phyloP scores from a whole-genome alignment of 345 rosid genomes.

The Salix brachista region DNA sequence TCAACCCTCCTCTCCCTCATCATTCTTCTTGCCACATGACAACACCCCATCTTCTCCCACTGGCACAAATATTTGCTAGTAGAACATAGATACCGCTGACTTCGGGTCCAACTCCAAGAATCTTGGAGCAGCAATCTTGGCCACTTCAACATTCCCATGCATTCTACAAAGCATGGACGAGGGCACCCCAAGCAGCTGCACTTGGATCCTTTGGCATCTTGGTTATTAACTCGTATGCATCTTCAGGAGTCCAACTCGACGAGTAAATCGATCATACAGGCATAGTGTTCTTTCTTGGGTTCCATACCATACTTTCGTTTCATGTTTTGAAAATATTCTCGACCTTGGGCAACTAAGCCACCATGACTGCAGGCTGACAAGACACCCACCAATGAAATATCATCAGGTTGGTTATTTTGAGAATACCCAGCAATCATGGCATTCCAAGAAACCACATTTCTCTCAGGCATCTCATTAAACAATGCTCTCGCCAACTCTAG shows the following conservation, averaged over 20 bases:
- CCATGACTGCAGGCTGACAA: slow-evolving; percentile 42
- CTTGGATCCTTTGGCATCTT: slow-evolving; percentile 37
- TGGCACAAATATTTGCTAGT: slow-evolving; percentile 25
- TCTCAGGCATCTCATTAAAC: slow-evolving; percentile 40
- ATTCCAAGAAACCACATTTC: slow-evolving; percentile 41
- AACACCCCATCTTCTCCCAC: slow-evolving; percentile 29
- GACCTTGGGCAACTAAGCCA: slow-evolving; percentile 36
- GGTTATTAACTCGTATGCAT: slow-evolving; percentile 28
- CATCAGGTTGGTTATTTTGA: slow-evolving; percentile 36
- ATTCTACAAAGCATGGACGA: slow-evolving; percentile 18
- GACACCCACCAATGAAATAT: slow-evolving; percentile 35
- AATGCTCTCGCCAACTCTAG: slow-evolving; percentile 26
- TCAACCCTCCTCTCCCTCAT: slow-evolving; percentile 37
- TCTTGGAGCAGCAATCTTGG: too few relatives aligned
- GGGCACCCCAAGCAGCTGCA: slow-evolving; percentile 43
- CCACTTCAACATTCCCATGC: too few relatives aligned
- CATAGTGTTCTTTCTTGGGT: slow-evolving; percentile 41
- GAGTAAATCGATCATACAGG: slow-evolving; percentile 39
- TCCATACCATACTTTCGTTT: slow-evolving; percentile 16
- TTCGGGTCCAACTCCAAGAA: too few relatives aligned
- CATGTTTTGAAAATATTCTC: slow-evolving; percentile 23
- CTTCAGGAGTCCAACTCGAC: slow-evolving; percentile 33
- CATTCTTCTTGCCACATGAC: slow-evolving; percentile 22
- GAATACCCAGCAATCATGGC: slow-evolving; percentile 47
- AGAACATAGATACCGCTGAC: too few relatives aligned